phyloP scores from a whole-genome alignment of 805 yeast species.

The Lachancea thermotolerans region DNA sequence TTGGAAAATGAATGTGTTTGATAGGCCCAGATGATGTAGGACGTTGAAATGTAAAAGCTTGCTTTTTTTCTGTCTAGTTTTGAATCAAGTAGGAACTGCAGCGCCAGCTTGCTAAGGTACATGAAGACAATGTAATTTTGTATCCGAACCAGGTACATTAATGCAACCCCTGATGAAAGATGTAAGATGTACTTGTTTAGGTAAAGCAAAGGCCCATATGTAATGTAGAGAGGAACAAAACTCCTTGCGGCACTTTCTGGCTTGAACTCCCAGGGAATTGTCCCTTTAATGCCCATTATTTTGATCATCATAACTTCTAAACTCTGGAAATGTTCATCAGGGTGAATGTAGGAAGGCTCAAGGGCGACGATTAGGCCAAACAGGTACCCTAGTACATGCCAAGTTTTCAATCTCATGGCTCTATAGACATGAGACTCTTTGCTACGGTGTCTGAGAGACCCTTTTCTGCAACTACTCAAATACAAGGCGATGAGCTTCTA shows the following conservation, averaged over 20 bases:
- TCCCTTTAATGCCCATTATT: slow-evolving; percentile 15
- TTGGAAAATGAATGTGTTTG: slow-evolving; percentile 92
- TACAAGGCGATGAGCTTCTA: no score
- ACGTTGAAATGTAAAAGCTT: slow-evolving; percentile 36
- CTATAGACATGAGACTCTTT: neutral
- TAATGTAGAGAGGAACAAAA: slow-evolving; percentile 54
- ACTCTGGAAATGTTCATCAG: slow-evolving; percentile 96
- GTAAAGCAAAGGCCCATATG: slow-evolving; percentile 57
- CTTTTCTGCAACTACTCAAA: no score
- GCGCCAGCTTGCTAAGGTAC: slow-evolving; percentile 34
- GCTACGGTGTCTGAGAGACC: no score
- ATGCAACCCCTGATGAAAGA: slow-evolving; percentile 39
- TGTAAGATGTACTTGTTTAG: slow-evolving; percentile 11
- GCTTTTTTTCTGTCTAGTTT: slow-evolving; percentile 40
- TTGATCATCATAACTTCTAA: slow-evolving; percentile 52
- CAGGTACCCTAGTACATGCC: slow-evolving; percentile 15
- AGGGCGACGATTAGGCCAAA: slow-evolving; percentile 47
- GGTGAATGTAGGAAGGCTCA: slow-evolving; percentile 84
- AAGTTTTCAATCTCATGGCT: slow-evolving; percentile 5
- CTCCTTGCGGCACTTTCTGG: slow-evolving; percentile 50
- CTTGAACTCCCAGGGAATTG: slow-evolving; percentile 80
- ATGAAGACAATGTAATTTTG: slow-evolving; percentile 36
- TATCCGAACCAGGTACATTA: slow-evolving; percentile 50
- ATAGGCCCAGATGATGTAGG: slow-evolving; percentile 68
- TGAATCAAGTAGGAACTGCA: slow-evolving; percentile 42